phyloP scores from a whole-genome alignment of 805 yeast species.

The Saccharomycopsis babjevae region DNA sequence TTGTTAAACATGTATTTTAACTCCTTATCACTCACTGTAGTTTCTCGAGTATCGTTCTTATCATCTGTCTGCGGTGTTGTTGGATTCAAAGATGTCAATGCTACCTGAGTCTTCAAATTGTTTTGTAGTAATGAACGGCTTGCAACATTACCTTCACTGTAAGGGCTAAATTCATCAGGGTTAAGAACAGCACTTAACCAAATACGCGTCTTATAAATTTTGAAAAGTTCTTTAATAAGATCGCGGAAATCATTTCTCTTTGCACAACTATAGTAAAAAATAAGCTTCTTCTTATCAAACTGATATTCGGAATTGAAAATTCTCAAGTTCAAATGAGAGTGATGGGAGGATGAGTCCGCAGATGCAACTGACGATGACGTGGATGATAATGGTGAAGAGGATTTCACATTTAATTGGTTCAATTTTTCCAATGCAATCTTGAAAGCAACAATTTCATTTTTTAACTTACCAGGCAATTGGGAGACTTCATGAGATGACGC shows the following conservation, averaged over 20 bases:
- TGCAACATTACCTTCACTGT: conserved; percentile 4
- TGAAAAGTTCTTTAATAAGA: conserved; percentile 61
- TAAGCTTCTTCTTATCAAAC: conserved; percentile 68
- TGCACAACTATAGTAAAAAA: conserved; percentile 55
- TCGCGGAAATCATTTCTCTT: conserved; percentile 67
- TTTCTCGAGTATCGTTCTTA: not conserved
- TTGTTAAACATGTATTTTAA: not conserved
- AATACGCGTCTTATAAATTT: conserved; percentile 67
- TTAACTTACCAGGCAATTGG: conserved; percentile 50
- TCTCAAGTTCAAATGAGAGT: conserved; percentile 39
- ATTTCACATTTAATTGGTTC: conserved; percentile 20
- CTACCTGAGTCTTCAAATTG: not conserved
- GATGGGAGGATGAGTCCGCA: conserved; percentile 18
- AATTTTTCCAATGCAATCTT: conserved; percentile 51
- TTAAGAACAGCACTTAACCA: conserved; percentile 68
- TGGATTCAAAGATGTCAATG: not conserved
- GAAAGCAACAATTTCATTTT: conserved; percentile 64
- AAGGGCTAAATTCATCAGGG: conserved; percentile 22
- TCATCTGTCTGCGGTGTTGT: not conserved
- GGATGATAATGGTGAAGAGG: conserved; percentile 13
- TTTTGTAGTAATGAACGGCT: conserved; percentile 9
- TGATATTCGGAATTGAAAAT: conserved; percentile 73
- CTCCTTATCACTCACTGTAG: not conserved
- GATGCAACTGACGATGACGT: conserved; percentile 21
- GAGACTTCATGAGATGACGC: conserved; percentile 63